A percentile compares a stretch with the other conserved stretches of the same genome.
Evolutionary conservation across 2,329 filamentous ascomycete species (phyloP).

Genomic region (Colletotrichum scovillei): DNA sequence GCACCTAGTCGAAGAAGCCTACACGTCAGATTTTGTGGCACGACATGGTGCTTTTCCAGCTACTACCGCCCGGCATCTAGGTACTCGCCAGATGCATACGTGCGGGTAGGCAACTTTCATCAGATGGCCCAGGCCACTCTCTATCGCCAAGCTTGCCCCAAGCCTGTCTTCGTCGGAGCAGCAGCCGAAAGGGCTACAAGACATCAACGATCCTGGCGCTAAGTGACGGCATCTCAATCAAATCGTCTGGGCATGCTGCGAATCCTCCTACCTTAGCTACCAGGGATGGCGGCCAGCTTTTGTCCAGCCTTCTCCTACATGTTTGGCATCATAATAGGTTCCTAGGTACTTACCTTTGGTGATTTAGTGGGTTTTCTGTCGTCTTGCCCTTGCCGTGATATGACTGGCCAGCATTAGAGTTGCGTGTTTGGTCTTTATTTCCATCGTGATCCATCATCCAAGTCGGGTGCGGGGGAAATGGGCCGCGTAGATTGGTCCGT

Average conservation of each 20-base stretch:
- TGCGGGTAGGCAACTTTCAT: background rate
- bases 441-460: background rate
- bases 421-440: slow-evolving; percentile 5
- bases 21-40: background rate
- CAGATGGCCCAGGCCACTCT: background rate
- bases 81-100: background rate
- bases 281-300: slow-evolving; percentile 6
- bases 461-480: slow-evolving; percentile 14
- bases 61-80: background rate
- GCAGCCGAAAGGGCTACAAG: background rate
- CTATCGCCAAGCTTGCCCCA: slow-evolving; percentile 3
- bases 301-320: background rate
- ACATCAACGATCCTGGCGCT: background rate
- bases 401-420: background rate
- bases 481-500: slow-evolving; percentile 15
- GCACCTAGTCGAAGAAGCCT: no score
- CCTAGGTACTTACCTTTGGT: background rate
- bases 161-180: slow-evolving; percentile 1
- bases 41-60: background rate
- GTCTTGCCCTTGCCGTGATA: background rate
- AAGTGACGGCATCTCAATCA: background rate
- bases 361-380: no score
- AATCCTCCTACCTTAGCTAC: background rate
- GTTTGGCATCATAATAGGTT: no score
- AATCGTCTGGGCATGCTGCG: background rate